phyloP scores from a whole-genome alignment of 2,329 filamentous ascomycete species.

The Aspergillus chevalieri region DNA sequence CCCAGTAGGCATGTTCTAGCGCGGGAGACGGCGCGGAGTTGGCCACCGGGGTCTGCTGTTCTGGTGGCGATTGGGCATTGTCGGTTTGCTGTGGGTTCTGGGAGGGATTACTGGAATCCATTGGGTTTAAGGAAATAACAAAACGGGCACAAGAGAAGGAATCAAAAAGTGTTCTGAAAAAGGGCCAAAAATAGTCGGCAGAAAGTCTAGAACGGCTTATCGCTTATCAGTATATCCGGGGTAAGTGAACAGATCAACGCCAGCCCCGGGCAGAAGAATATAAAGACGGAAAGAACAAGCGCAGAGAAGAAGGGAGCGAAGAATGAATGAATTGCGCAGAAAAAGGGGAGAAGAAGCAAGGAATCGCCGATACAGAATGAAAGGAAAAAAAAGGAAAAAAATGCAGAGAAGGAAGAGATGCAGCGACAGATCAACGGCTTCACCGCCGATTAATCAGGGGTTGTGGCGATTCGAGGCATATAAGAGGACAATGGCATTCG shows the following conservation, averaged over 20 bases:
- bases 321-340: neutral
- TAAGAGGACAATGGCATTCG: no score
- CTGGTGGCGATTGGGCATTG: neutral
- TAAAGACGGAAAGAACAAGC: neutral
- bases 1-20: constrained; percentile 44
- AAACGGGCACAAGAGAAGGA: neutral
- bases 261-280: neutral
- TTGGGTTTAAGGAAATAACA: neutral
- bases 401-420: constrained; percentile 2
- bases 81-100: neutral
- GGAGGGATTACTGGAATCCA: neutral
- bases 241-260: neutral
- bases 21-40: constrained; percentile 13
- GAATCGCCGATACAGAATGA: constrained; percentile 2
- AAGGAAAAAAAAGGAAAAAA: constrained; percentile 6
- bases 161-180: constrained; percentile 4
- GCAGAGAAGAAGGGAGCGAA: neutral
- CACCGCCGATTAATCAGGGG: constrained; percentile 2
- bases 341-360: constrained; percentile 3
- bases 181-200: neutral
- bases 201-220: neutral
- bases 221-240: neutral
- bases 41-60: no score
- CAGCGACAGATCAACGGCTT: constrained; percentile 1
- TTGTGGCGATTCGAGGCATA: neutral